A percentile compares a stretch with the other conserved stretches of the same genome.
Evolutionary conservation across 371 early-diverging fungal species (phyloP).

Genomic region (Lichtheimia ornata): DNA sequence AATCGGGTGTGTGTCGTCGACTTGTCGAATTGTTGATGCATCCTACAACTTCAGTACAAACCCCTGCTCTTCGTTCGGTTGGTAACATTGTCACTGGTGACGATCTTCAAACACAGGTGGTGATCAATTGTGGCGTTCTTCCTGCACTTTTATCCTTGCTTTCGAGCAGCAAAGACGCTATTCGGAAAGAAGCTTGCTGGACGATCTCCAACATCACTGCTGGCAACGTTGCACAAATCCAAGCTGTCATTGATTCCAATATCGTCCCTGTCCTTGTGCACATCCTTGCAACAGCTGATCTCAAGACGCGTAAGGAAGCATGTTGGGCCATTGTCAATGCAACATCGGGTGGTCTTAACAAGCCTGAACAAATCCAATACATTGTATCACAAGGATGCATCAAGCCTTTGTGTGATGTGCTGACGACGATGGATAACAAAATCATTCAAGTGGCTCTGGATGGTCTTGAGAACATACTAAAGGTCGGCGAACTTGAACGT

Average conservation of each 20-base stretch:
- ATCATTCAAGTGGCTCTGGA: slow-evolving; percentile 96
- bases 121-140: slow-evolving; percentile 91
- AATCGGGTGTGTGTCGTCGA: slow-evolving; percentile 91
- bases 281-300: slow-evolving; percentile 87
- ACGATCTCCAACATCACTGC: slow-evolving; percentile 99
- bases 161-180: slow-evolving; percentile 85
- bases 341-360: slow-evolving; percentile 88
- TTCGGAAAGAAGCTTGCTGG: slow-evolving; percentile 99
- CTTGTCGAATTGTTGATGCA: slow-evolving; percentile 93
- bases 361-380: slow-evolving; percentile 89
- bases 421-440: slow-evolving; percentile 89
- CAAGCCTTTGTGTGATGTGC: slow-evolving; percentile 91
- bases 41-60: slow-evolving; percentile 85
- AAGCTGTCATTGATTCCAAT: slow-evolving; percentile 93
- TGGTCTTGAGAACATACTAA: slow-evolving; percentile 95
- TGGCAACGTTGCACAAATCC: slow-evolving; percentile 94
- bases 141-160: slow-evolving; percentile 81
- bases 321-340: slow-evolving; percentile 99
- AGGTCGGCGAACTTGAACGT: slow-evolving; percentile 85
- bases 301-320: slow-evolving; percentile 98
- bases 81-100: slow-evolving; percentile 99
- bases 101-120: slow-evolving; percentile 95
- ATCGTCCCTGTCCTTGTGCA: slow-evolving; percentile 93
- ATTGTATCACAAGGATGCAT: slow-evolving; percentile 92
- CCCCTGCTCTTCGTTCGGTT: slow-evolving; percentile 97